phyloP scores from a whole-genome alignment of 2,329 filamentous ascomycete genomes.

The Cercospora nicotianae region DNA sequence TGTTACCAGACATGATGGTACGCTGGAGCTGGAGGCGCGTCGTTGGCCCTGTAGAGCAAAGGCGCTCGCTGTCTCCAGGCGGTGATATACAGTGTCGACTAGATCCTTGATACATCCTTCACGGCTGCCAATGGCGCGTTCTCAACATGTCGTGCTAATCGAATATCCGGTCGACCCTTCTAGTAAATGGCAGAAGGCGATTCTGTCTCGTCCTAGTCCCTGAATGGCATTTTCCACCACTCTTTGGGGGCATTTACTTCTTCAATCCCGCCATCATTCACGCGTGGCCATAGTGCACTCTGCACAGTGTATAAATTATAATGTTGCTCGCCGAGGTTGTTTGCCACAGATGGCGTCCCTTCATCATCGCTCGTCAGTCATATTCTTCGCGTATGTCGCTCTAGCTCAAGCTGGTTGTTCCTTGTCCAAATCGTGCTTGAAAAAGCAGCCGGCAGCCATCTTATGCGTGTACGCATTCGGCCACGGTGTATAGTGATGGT shows the following conservation, averaged over 20 bases:
- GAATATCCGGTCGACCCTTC: neutral
- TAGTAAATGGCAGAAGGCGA: neutral
- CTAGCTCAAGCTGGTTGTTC: neutral
- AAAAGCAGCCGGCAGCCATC: conserved; percentile 28
- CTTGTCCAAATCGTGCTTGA: conserved; percentile 22
- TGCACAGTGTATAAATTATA: conserved; percentile 8
- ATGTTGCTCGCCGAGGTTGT: neutral
- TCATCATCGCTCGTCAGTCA: conserved; percentile 12
- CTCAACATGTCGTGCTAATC: neutral
- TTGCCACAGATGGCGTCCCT: conserved; percentile 6
- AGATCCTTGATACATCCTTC: neutral
- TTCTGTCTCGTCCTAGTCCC: neutral
- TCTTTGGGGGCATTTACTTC: neutral
- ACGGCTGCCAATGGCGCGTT: neutral
- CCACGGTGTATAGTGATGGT: conserved; percentile 24
- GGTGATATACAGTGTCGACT: neutral
- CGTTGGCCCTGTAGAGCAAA: neutral
- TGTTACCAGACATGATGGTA: neutral
- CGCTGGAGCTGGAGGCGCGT: neutral
- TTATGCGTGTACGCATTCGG: conserved; percentile 21
- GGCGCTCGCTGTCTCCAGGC: neutral
- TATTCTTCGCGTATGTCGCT: neutral
- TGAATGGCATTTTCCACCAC: conserved; percentile 12
- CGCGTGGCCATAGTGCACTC: conserved; percentile 5
- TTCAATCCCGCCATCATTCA: neutral